These are phyloP conservation scores for Pythium phragmitis DNA, from an alignment of 352 stramenopile genomes.

Conservation along the genomic window DNA sequence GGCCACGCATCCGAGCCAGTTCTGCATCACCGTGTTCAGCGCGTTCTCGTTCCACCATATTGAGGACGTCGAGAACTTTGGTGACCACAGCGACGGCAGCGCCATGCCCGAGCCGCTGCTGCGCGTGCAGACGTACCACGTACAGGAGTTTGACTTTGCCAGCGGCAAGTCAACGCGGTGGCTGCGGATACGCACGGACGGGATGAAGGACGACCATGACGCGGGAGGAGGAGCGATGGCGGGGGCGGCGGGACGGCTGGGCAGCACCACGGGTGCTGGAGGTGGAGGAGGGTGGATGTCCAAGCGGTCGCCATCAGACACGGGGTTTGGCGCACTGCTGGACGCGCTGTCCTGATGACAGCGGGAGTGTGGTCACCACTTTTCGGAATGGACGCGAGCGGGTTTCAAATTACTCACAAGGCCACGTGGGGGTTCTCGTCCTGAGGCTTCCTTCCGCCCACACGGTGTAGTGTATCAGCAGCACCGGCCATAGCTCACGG, in stretches of 20 bases:
- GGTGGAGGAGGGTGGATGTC: conserved; percentile 15
- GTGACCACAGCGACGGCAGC: conserved; percentile 36
- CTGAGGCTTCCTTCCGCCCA: too few species aligned
- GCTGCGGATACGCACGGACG: conserved; percentile 59
- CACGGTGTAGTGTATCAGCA: too few species aligned
- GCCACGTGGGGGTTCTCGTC: too few species aligned
- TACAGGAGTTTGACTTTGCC: conserved; percentile 80
- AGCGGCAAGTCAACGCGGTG: conserved; percentile 68
- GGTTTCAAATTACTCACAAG: too few species aligned
- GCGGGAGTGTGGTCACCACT: too few species aligned
- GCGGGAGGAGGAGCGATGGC: background rate
- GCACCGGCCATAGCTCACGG: too few species aligned
- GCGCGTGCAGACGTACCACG: conserved; percentile 67
- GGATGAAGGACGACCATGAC: conserved; percentile 45
- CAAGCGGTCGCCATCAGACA: conserved; percentile 30
- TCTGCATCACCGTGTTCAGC: conserved; percentile 77
- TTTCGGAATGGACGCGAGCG: too few species aligned
- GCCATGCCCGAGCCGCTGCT: conserved; percentile 55
- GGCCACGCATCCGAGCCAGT: conserved; percentile 47
- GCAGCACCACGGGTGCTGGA: background rate
- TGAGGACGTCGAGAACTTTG: conserved; percentile 75
- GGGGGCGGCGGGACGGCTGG: background rate
- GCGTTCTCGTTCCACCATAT: conserved; percentile 78
- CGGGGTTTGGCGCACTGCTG: conserved; percentile 33
- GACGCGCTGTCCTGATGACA: conserved; percentile 33